Evolutionary conservation across 495 filamentous ascomycete species (phyloP).

Genomic region (Aspergillus saccharolyticus): DNA sequence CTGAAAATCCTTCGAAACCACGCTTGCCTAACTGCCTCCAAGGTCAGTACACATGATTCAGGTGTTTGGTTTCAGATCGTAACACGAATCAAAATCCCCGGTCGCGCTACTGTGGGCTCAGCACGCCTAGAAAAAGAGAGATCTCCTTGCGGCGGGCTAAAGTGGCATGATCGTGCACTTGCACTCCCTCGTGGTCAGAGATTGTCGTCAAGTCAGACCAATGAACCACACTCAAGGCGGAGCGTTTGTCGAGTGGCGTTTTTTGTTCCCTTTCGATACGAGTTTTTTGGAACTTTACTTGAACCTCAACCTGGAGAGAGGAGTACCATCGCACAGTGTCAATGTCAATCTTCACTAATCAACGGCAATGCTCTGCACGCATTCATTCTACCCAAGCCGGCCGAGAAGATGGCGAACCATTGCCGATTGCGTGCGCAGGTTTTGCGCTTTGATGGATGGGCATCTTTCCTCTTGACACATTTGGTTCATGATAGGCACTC

Average conservation of each 20-base stretch:
- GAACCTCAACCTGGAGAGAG: background rate
- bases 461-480: background rate
- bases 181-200: background rate
- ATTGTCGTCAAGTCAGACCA: background rate
- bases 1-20: background rate
- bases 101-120: background rate
- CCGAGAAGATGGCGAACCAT: background rate
- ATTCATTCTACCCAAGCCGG: background rate
- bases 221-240: background rate
- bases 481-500: background rate
- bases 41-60: background rate
- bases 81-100: background rate
- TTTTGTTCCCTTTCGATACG: background rate
- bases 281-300: background rate
- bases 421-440: background rate
- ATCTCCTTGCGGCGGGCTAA: background rate
- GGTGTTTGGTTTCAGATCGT: background rate
- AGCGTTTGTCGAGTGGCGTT: background rate
- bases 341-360: background rate
- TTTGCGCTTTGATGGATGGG: background rate
- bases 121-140: background rate
- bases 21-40: too few species aligned
- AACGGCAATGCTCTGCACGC: background rate
- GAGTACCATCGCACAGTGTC: background rate
- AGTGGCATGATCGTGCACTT: background rate